Evolutionary conservation across 306 rosid species (phyloP), one percentile per base, ranked within the genome.

Genomic region (Prunus salicina): DNA sequence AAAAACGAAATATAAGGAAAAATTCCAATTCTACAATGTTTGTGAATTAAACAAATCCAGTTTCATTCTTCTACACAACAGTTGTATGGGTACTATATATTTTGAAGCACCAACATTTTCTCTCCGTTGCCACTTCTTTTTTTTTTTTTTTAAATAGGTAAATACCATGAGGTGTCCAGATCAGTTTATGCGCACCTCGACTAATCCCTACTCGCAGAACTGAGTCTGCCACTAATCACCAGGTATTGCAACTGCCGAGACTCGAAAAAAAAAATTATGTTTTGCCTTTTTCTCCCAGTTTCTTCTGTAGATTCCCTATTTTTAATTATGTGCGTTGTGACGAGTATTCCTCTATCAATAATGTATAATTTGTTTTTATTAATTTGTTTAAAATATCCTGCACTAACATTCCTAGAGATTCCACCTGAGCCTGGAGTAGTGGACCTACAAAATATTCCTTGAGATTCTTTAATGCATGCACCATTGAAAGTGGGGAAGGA

Each of bases 391-490:
- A 25, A 15, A 3, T 24, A 60, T 12, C 18, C 25, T 60, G 64
- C 64, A 25, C 34, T 25, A 24, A 60, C 30, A 25, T 69, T 65
- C 41, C 3, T 14, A 28, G 27, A 49, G 57, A 69, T 38, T 69
- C 73, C 30, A 27, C 3, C 46, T 16, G 13, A 45, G 1, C 4
- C 10, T 12, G 16, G 43, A 14, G 43, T 16, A 15, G 18, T 50
- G 46, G 74, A 28, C 74, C 74, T 2, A 50, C 74, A 30, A 70
- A 70, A 49, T 69, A 69, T 62, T 60, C 67, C 45, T 62, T 16
- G 12, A 62, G 43, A 62, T 27, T 27, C 0, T 12, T 25, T 14
- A 4, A 12, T 27, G 11, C 3, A 5, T 60, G 43, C 67, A 28
- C 43, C 12, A 15, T 38, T 38, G 43, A 15, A 15, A 62, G 2